A percentile compares a stretch with the other conserved stretches of the same genome.
These are phyloP conservation scores for Epichloe glyceriae DNA, from an alignment of 2,329 filamentous ascomycete species.

Conservation along the genomic window DNA sequence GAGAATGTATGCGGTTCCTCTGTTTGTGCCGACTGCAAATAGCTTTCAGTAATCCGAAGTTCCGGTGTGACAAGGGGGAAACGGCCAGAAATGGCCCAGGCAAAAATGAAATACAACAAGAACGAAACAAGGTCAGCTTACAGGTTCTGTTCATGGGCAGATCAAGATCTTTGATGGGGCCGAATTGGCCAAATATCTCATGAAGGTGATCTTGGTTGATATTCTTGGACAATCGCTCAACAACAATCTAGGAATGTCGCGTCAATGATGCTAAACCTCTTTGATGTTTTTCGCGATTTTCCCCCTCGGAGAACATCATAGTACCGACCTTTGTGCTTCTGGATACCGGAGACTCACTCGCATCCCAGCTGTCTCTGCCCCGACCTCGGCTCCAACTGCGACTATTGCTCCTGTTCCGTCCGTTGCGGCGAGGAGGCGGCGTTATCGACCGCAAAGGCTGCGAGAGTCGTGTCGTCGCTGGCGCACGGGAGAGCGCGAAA, in stretches of 20 bases:
- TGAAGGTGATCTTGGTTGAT: slow-evolving; percentile 77
- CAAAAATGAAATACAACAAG: neutral
- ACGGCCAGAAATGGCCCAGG: neutral
- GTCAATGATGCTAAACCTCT: neutral
- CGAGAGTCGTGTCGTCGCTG: slow-evolving; percentile 22
- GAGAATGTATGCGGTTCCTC: slow-evolving; percentile 86
- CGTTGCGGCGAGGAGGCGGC: slow-evolving; percentile 20
- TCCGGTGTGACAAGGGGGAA: neutral
- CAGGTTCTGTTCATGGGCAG: slow-evolving; percentile 80
- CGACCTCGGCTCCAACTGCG: slow-evolving; percentile 22
- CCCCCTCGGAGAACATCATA: no score
- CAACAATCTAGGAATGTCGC: slow-evolving; percentile 55
- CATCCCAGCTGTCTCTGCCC: slow-evolving; percentile 22
- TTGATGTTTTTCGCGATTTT: neutral
- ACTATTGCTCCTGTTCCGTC: slow-evolving; percentile 16
- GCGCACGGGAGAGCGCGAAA: slow-evolving; percentile 20
- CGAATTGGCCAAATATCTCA: slow-evolving; percentile 87
- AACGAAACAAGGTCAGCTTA: slow-evolving; percentile 28
- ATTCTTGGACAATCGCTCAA: slow-evolving; percentile 92
- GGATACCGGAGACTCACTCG: slow-evolving; percentile 23
- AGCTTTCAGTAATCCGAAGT: neutral
- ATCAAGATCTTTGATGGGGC: slow-evolving; percentile 73
- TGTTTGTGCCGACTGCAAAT: slow-evolving; percentile 64
- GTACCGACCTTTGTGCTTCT: slow-evolving; percentile 40
- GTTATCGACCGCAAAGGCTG: slow-evolving; percentile 20